Evolutionary conservation across 331 rosid species (phyloP).

Genomic region (Phaseolus coccineus): DNA sequence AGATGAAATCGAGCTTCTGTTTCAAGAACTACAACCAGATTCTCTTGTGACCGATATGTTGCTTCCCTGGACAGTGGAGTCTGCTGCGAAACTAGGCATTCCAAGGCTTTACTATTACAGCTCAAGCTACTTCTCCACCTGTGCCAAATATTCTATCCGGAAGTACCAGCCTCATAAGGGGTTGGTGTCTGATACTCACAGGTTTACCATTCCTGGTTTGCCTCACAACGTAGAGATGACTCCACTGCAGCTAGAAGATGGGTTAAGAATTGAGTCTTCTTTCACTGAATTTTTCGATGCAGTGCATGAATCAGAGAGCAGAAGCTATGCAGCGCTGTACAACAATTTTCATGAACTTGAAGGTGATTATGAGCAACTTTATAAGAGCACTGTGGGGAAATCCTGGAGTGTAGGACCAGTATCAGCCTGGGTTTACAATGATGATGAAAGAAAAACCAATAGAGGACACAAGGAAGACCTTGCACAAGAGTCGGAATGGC

Average conservation of each 20-base stretch:
- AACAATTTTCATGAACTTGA: conserved; percentile 60
- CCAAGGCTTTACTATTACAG: conserved; percentile 56
- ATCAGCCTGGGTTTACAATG: conserved; percentile 44
- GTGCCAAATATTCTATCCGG: conserved; percentile 1
- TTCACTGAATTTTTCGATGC: not conserved
- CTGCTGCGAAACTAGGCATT: conserved; percentile 47
- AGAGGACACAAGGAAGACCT: conserved; percentile 24
- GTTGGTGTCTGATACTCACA: conserved; percentile 28
- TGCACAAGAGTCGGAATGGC: conserved; percentile 23
- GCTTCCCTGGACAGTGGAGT: conserved; percentile 52
- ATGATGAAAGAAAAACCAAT: conserved; percentile 12
- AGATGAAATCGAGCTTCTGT: conserved; percentile 36
- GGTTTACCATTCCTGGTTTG: conserved; percentile 47
- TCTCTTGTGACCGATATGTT: conserved; percentile 49
- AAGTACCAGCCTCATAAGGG: conserved; percentile 27
- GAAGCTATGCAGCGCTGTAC: conserved; percentile 42
- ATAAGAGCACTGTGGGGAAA: conserved; percentile 28
- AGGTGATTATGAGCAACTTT: conserved; percentile 46
- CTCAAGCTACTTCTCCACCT: conserved; percentile 44
- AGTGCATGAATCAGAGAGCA: conserved; percentile 22
- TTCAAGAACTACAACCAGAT: conserved; percentile 41
- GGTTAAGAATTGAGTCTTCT: conserved; percentile 1
- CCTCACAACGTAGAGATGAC: conserved; percentile 50
- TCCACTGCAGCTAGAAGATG: conserved; percentile 28
- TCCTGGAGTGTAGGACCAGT: conserved; percentile 62